phyloP scores from a whole-genome alignment of 1,284 basidiomycete species.

The Sutorius eximius region DNA sequence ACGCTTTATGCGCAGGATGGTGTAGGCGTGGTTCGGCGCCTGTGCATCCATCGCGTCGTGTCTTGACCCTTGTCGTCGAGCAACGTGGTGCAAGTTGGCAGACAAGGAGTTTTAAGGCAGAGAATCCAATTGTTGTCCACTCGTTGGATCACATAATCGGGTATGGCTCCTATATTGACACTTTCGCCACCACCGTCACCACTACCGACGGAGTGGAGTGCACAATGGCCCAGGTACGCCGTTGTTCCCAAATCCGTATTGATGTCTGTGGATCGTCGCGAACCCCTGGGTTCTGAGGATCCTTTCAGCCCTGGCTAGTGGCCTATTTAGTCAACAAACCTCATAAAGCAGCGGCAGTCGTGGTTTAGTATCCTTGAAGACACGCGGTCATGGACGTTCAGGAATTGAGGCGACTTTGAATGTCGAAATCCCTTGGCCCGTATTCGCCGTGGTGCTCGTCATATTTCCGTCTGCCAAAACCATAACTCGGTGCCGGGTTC shows the following conservation, averaged over 20 bases:
- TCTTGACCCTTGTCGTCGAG: neutral
- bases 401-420: neutral
- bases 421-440: neutral
- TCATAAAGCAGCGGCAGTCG: neutral
- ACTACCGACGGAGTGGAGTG: neutral
- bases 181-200: neutral
- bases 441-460: neutral
- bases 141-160: conserved; percentile 17
- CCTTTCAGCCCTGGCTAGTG: neutral
- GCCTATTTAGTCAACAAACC: neutral
- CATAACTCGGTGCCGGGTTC: neutral
- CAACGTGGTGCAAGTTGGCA: neutral
- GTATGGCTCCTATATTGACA: neutral
- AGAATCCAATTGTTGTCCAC: neutral
- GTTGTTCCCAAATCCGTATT: neutral
- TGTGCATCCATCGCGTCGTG: conserved; percentile 21
- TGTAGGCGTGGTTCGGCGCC: conserved; percentile 45
- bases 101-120: neutral
- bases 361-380: neutral
- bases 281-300: neutral
- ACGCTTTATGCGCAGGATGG: conserved; percentile 70
- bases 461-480: conserved; percentile 1
- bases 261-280: neutral
- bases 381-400: no score
- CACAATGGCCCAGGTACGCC: neutral